These are phyloP conservation scores for Phytophthora agathidicida DNA, from an alignment of 352 stramenopile genomes.

Conservation along the genomic window DNA sequence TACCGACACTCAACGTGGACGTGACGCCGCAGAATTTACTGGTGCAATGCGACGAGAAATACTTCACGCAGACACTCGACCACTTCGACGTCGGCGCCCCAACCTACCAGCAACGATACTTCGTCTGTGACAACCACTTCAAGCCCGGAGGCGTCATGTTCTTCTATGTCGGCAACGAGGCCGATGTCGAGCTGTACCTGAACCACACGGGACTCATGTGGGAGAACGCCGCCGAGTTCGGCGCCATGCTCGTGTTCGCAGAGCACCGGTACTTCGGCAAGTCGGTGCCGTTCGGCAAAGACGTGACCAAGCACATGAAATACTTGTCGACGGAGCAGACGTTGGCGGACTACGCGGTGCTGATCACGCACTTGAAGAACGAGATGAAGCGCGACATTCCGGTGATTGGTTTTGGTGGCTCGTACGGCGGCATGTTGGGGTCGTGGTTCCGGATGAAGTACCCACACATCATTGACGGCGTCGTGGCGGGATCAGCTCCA, in stretches of 20 bases:
- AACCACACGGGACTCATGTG: conserved; percentile 97
- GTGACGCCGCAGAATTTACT: conserved; percentile 48
- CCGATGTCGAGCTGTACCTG: conserved; percentile 94
- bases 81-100: conserved; percentile 66
- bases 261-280: conserved; percentile 98
- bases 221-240: conserved; percentile 92
- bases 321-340: conserved; percentile 88
- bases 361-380: conserved; percentile 66
- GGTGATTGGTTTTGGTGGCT: conserved; percentile 76
- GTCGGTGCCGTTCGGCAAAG: conserved; percentile 80
- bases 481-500: conserved; percentile 68
- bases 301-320: conserved; percentile 71
- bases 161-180: conserved; percentile 97
- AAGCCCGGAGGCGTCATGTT: conserved; percentile 82
- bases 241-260: conserved; percentile 94
- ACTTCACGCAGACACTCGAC: conserved; percentile 78
- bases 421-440: conserved; percentile 79
- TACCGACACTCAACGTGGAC: conserved; percentile 42
- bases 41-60: conserved; percentile 69
- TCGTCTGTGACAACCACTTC: conserved; percentile 83
- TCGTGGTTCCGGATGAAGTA: conserved; percentile 84
- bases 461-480: conserved; percentile 71
- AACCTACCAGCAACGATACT: conserved; percentile 90
- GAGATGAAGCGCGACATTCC: conserved; percentile 48
- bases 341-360: conserved; percentile 73